Conservation (phyloP, 768 basidiomycete genomes). For the Termitomyces sp. region DNA sequence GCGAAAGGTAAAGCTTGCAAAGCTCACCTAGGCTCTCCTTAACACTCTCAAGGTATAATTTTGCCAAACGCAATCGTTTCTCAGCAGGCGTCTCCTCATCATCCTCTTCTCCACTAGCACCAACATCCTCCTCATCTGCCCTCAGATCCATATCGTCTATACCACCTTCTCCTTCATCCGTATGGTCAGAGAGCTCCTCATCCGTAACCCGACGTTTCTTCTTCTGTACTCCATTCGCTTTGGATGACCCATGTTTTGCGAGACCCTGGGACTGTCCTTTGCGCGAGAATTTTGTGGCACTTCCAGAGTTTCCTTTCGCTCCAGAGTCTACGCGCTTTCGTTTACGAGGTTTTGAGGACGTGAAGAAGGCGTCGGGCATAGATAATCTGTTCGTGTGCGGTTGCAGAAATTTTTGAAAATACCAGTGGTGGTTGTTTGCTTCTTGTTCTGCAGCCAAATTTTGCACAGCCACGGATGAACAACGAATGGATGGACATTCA, state of each 20-base stretch:
- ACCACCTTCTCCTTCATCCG: conserved; percentile 43
- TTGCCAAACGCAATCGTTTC: conserved; percentile 87
- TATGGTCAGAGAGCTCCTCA: conserved; percentile 68
- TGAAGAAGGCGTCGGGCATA: conserved; percentile 87
- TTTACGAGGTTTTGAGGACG: conserved; percentile 52
- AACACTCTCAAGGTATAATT: conserved; percentile 83
- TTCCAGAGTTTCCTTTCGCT: conserved; percentile 19
- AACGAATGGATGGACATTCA: too few species aligned
- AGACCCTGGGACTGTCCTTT: conserved; percentile 15
- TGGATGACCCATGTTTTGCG: conserved; percentile 21
- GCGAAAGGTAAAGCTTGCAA: not conserved
- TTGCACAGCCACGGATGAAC: conserved; percentile 5
- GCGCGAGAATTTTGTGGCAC: conserved; percentile 19
- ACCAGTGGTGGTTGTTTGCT: not conserved
- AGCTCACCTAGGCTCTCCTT: conserved; percentile 66
- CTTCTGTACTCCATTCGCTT: conserved; percentile 18
- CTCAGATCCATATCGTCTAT: conserved; percentile 77
- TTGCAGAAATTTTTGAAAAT: conserved; percentile 1
- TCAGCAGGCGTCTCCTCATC: conserved; percentile 87
- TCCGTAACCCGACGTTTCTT: conserved; percentile 31
- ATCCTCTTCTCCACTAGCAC: conserved; percentile 76
- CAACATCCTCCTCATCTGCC: conserved; percentile 36
- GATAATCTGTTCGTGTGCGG: not conserved
- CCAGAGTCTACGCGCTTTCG: conserved; percentile 45
- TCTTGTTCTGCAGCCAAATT: not conserved